Percentiles rank a stretch among this genome's conserved stretches.
These are phyloP conservation scores for Chaetoscypha palmicola DNA, from an alignment of 2,329 filamentous ascomycete species.

Conservation along the genomic window DNA sequence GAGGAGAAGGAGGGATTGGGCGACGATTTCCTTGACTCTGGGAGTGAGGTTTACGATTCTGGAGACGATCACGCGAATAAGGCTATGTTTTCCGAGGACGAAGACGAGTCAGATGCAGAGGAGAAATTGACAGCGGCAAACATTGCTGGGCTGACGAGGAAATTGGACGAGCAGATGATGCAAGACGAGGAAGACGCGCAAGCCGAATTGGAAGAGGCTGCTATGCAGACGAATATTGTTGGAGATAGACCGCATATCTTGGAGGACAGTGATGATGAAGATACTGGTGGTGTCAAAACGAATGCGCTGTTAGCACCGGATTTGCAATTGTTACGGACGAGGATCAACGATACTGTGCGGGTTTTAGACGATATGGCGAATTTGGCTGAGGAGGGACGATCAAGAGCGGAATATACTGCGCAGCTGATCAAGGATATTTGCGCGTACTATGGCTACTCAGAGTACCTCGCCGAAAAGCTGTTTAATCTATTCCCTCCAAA, in stretches of 20 bases:
- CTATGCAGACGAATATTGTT: slow-evolving; percentile 88
- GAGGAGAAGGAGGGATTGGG: slow-evolving; percentile 35
- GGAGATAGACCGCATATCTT: slow-evolving; percentile 65
- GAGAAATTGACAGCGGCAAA: slow-evolving; percentile 92
- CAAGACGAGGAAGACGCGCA: slow-evolving; percentile 77
- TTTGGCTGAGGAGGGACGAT: slow-evolving; percentile 70
- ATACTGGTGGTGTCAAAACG: slow-evolving; percentile 49
- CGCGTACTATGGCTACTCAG: slow-evolving; percentile 93
- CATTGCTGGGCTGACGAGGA: slow-evolving; percentile 83
- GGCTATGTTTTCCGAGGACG: slow-evolving; percentile 91
- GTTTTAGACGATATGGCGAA: slow-evolving; percentile 85
- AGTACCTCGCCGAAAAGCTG: slow-evolving; percentile 92
- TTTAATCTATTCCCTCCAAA: slow-evolving; percentile 85
- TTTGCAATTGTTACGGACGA: slow-evolving; percentile 76
- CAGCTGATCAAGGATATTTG: slow-evolving; percentile 89
- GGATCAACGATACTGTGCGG: slow-evolving; percentile 89
- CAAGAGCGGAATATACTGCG: slow-evolving; percentile 78
- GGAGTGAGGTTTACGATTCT: slow-evolving; percentile 35
- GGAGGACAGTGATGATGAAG: slow-evolving; percentile 51
- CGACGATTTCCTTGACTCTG: slow-evolving; percentile 51
- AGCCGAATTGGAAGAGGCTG: slow-evolving; percentile 76
- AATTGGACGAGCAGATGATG: slow-evolving; percentile 70
- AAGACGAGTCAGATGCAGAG: slow-evolving; percentile 79
- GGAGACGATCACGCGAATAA: slow-evolving; percentile 51
- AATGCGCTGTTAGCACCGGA: slow-evolving; percentile 73